Evolutionary conservation across 495 filamentous ascomycete genomes (phyloP).

Genomic region (Podospora fimiseda): DNA sequence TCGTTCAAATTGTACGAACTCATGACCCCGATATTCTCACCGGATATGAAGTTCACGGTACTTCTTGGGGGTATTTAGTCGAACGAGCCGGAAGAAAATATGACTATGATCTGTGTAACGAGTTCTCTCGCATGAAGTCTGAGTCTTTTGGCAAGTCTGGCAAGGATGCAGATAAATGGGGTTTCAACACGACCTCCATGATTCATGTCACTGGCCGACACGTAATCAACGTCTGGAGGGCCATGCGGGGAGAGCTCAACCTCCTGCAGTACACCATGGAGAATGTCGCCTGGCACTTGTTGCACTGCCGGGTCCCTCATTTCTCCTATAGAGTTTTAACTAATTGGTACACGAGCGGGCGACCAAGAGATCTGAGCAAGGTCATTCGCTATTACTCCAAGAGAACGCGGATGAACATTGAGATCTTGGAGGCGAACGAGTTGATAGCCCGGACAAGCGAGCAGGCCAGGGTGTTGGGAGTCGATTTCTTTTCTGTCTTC

Average conservation of each 20-base stretch:
- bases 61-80: slow-evolving; percentile 92
- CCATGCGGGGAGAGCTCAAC: slow-evolving; percentile 86
- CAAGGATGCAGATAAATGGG: slow-evolving; percentile 84
- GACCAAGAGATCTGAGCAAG: slow-evolving; percentile 62
- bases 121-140: slow-evolving; percentile 81
- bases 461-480: slow-evolving; percentile 84
- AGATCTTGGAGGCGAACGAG: slow-evolving; percentile 88
- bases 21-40: slow-evolving; percentile 91
- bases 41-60: slow-evolving; percentile 89
- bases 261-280: slow-evolving; percentile 93
- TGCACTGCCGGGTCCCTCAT: slow-evolving; percentile 88
- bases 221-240: slow-evolving; percentile 95
- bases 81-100: slow-evolving; percentile 81
- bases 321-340: slow-evolving; percentile 75
- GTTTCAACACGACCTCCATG: slow-evolving; percentile 82
- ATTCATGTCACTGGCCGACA: slow-evolving; percentile 86
- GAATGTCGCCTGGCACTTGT: slow-evolving; percentile 88
- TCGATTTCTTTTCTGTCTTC: slow-evolving; percentile 95
- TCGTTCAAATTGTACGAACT: slow-evolving; percentile 78
- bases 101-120: slow-evolving; percentile 82
- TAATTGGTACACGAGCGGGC: slow-evolving; percentile 66
- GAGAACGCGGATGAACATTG: slow-evolving; percentile 74
- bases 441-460: slow-evolving; percentile 86
- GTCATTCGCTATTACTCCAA: slow-evolving; percentile 71
- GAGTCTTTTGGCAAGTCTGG: slow-evolving; percentile 76